phyloP scores from a whole-genome alignment of 257 asterid species.

The Lithospermum erythrorhizon region DNA sequence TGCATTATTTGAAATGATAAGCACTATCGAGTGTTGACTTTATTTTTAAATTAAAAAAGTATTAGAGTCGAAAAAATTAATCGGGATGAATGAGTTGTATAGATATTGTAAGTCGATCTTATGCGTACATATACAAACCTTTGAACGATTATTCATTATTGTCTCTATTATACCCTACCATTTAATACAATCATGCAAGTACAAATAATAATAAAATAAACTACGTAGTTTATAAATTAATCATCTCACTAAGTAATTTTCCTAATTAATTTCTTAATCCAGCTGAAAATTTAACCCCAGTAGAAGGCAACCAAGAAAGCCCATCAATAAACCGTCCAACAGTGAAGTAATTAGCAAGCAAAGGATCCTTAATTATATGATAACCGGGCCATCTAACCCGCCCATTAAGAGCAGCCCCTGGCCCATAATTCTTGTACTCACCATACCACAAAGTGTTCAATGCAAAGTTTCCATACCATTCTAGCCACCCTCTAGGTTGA shows the following conservation, averaged over 20 bases:
- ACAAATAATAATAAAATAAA: not conserved
- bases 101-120: no score
- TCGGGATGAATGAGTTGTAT: no score
- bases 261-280: slow-evolving; percentile 39
- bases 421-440: slow-evolving; percentile 88
- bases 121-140: no score
- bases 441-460: slow-evolving; percentile 78
- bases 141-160: not conserved
- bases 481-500: slow-evolving; percentile 93
- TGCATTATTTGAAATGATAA: no score
- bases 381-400: slow-evolving; percentile 79
- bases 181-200: not conserved
- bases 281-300: slow-evolving; percentile 60
- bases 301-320: slow-evolving; percentile 77
- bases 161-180: not conserved
- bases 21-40: no score
- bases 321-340: slow-evolving; percentile 71
- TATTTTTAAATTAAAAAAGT: no score
- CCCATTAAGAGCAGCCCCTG: slow-evolving; percentile 54
- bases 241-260: not conserved
- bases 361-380: slow-evolving; percentile 50
- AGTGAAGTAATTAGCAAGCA: slow-evolving; percentile 56
- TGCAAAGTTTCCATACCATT: slow-evolving; percentile 77
- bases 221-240: no score
- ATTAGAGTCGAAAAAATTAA: no score